Evolutionary conservation across 75 land plant species (phyloP), one percentile per base, ranked within the genome.

Genomic region (Chamaecyparis obtusa): DNA sequence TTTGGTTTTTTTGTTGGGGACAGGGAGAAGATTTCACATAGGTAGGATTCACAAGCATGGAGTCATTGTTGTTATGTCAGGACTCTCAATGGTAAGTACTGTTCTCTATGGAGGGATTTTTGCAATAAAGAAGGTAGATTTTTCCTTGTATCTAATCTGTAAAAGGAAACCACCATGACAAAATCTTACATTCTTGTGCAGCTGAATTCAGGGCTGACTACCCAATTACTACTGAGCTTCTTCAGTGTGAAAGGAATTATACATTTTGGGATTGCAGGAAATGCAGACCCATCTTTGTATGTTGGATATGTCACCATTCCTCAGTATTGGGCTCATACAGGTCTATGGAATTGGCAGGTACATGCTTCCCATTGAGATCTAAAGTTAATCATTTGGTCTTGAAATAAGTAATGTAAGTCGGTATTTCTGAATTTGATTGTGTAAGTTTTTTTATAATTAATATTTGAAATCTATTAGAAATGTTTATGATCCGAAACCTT

Each of bases 321-420:
- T 39, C 67, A 76, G 13, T 91, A 86, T 67, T 93, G 95, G 95
- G 92, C 94, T 39, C 94, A 93, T 76, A 91, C 93, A n/a, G 96
- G 93, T 43, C 91, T 93, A 9, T 95, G 96, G 96, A 93, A 90
- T 72, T 95, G 95, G 95, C 93, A 95, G 92, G 96, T 93, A 87
- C 2, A 19, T 1, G n/a, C 82, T 27, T 51, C 60, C 46, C 55
- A 27, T 84, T 9, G 32, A 27, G 39, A 77, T 77, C 39, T 77
- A 35, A 11, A 77, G 0, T 9, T 75, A 32, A 1, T 8, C 3
- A 44, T 16, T n/a, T 76, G 33, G 30, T n/a, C 77, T 30, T n/a
- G 14, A 33, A 74, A 9, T 30, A 9, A 49, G 11, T 49, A 9
- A 10, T 49, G 1, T 49, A 49, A 49, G 51, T 48, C 7, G 9